Base-by-base conservation (phyloP, 2,329 filamentous ascomycete species). In the Venturia pyrina region DNA sequence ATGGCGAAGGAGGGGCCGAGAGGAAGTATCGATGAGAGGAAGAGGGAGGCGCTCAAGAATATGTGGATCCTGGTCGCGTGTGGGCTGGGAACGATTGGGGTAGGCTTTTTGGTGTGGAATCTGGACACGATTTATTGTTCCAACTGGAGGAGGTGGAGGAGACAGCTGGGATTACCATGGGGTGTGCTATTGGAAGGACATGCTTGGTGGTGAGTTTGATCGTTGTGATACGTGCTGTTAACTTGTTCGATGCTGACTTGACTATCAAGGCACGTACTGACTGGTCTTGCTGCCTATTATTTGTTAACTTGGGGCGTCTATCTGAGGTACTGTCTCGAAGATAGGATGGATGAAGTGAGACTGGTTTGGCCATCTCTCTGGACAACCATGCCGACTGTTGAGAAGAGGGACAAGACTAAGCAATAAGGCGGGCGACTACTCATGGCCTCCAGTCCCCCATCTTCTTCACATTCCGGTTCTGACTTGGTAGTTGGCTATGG, bases 271-370 rank as follows among this genome's bases (percentile, higher is more conserved):
- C 90, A 93, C 77, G 72, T 93, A 44, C 87, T 93, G 82, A 95
- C 91, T 0, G 90, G 90, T 13, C 79, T 88, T 41, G 91, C 91
- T 73, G 90, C 90, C 17, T 96, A 96, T 75, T 89, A 88, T 73
- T 91, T 93, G 73, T 91, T 96, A 70, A 80, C 86, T 15, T 96
- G 91, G 90, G 88, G 90, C 17, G 86, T 93, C 32, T 93, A 90
- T 87, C 81, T 95, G 21, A 85, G 90, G 50, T 86, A 89, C 68
- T 91, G 89, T 70, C 78, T 95, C 62, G 89, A 92, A 68, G 85
- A 86, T 3, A 82, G 82, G 56, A 89, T 91, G 71, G 83, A 89
- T 48, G 85, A 92, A 72, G 95, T 87, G 72, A 80, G 83, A 70
- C 78, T 95, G 65, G 72, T 83, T 63, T 96, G 91, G 90, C 84